Conservation (phyloP, 1,284 basidiomycete genomes). For the Rhodotorula mucilaginosa region DNA sequence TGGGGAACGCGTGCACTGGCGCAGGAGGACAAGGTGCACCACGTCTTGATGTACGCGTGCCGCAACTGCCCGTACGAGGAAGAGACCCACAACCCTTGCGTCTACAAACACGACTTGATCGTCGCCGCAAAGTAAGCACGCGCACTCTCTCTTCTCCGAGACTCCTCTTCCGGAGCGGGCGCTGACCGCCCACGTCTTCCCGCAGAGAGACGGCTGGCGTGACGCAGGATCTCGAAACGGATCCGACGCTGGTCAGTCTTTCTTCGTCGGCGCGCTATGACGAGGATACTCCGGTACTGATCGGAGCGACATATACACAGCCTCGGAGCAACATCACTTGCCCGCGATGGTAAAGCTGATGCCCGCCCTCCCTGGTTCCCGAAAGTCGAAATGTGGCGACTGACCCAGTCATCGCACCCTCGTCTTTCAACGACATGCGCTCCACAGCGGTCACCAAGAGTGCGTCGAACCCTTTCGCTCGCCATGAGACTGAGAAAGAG, state of each 20-base stretch:
- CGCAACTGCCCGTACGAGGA: conserved; percentile 88
- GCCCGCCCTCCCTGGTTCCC: not conserved
- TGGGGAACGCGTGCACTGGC: not conserved
- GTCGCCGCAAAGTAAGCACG: conserved; percentile 76
- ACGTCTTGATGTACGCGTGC: conserved; percentile 87
- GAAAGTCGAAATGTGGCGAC: not conserved
- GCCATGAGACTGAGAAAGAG: not conserved
- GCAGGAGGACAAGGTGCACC: conserved; percentile 79
- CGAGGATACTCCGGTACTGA: no score
- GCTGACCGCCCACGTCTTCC: not conserved
- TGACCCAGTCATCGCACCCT: no score
- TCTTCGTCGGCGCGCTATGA: not conserved
- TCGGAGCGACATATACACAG: not conserved
- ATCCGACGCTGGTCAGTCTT: conserved; percentile 76
- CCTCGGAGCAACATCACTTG: conserved; percentile 52
- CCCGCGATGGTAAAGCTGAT: conserved; percentile 47
- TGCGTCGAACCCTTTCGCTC: conserved; percentile 38
- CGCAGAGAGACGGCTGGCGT: conserved; percentile 86
- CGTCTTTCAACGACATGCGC: not conserved
- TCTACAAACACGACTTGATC: conserved; percentile 90
- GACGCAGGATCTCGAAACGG: conserved; percentile 81
- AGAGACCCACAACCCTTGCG: conserved; percentile 78
- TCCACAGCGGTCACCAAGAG: conserved; percentile 44
- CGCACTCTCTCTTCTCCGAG: no score
- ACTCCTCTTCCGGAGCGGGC: conserved; percentile 6